Percentiles rank a stretch among this genome's conserved stretches.
These are phyloP conservation scores for Rachicladosporium sp. DNA, from an alignment of 2,329 filamentous ascomycete species.

Conservation along the genomic window DNA sequence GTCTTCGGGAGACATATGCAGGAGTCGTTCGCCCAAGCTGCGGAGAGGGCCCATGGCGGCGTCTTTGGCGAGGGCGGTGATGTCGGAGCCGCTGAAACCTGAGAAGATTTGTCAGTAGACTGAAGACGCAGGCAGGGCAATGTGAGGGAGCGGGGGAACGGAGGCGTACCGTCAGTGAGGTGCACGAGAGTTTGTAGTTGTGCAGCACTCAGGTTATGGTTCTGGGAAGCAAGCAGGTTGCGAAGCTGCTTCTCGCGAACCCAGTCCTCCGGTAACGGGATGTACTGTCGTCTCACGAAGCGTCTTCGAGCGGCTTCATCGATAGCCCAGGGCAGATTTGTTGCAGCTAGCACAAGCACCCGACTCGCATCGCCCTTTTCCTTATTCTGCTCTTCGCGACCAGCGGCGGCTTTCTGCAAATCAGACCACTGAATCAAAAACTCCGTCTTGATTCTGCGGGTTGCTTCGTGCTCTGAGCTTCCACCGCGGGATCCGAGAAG, in stretches of 20 bases:
- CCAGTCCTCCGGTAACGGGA: slow-evolving; percentile 75
- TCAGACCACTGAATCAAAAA: slow-evolving; percentile 98
- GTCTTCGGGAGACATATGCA: slow-evolving; percentile 87
- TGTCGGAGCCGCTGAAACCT: slow-evolving; percentile 98
- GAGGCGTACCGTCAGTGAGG: slow-evolving; percentile 65
- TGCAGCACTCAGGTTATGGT: slow-evolving; percentile 58
- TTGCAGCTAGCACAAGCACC: slow-evolving; percentile 86
- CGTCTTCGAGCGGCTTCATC: slow-evolving; percentile 85
- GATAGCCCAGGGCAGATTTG: slow-evolving; percentile 94
- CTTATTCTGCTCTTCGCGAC: slow-evolving; percentile 57
- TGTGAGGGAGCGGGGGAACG: neutral
- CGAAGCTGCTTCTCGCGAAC: slow-evolving; percentile 69
- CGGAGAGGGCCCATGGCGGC: slow-evolving; percentile 93
- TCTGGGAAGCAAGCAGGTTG: slow-evolving; percentile 74
- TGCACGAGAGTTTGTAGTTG: slow-evolving; percentile 66
- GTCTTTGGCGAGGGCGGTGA: slow-evolving; percentile 92
- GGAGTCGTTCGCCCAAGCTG: slow-evolving; percentile 74
- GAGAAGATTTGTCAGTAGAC: neutral
- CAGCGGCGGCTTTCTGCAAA: slow-evolving; percentile 79
- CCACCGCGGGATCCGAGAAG: slow-evolving; percentile 74
- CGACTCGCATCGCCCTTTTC: slow-evolving; percentile 70
- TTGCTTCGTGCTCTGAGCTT: slow-evolving; percentile 82
- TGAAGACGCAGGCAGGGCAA: neutral
- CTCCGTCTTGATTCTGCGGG: slow-evolving; percentile 88
- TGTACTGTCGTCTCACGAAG: slow-evolving; percentile 91